A percentile compares a stretch with the other conserved stretches of the same genome.
Evolutionary conservation across 2,329 filamentous ascomycete genomes (phyloP).

Genomic region (Fusarium buharicum): DNA sequence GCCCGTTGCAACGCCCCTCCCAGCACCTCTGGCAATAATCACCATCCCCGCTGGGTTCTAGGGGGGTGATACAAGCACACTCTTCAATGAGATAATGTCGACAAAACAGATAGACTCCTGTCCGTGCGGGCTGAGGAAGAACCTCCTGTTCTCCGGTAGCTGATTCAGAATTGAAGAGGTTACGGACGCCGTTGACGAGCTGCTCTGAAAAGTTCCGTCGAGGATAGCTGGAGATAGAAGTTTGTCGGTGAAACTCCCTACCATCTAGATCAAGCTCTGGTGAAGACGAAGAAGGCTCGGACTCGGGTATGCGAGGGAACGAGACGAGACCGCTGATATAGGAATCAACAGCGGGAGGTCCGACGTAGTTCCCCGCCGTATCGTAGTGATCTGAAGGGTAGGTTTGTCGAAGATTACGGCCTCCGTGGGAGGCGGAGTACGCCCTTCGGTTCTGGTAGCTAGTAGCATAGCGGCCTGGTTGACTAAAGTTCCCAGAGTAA

Average conservation of each 20-base stretch:
- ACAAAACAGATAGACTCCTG: slow-evolving; percentile 35
- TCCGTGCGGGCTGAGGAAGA: slow-evolving; percentile 29
- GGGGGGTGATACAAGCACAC: slow-evolving; percentile 30
- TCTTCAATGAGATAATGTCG: slow-evolving; percentile 31
- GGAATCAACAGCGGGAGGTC: slow-evolving; percentile 11
- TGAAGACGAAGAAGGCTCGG: slow-evolving; percentile 2
- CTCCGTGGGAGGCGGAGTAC: slow-evolving; percentile 17
- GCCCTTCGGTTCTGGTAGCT: slow-evolving; percentile 22
- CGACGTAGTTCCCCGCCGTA: slow-evolving; percentile 26
- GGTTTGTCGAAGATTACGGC: slow-evolving; percentile 18
- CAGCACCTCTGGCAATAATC: slow-evolving; percentile 43
- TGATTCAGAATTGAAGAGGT: slow-evolving; percentile 14
- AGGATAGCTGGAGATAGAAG: not conserved
- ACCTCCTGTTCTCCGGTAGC: slow-evolving; percentile 1
- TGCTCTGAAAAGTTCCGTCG: slow-evolving; percentile 23
- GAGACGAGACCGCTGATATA: slow-evolving; percentile 14
- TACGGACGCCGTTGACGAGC: slow-evolving; percentile 26
- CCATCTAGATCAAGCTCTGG: slow-evolving; percentile 2
- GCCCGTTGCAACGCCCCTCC: slow-evolving; percentile 36
- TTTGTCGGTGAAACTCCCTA: not conserved
- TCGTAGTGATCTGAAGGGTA: slow-evolving; percentile 33
- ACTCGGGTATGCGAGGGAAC: slow-evolving; percentile 30
- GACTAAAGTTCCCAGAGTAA: slow-evolving; percentile 28
- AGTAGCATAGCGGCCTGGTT: slow-evolving; percentile 15
- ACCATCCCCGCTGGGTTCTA: slow-evolving; percentile 21